Evolutionary conservation across 2,329 filamentous ascomycete genomes (phyloP).

Genomic region (Sporothrix inflata): DNA sequence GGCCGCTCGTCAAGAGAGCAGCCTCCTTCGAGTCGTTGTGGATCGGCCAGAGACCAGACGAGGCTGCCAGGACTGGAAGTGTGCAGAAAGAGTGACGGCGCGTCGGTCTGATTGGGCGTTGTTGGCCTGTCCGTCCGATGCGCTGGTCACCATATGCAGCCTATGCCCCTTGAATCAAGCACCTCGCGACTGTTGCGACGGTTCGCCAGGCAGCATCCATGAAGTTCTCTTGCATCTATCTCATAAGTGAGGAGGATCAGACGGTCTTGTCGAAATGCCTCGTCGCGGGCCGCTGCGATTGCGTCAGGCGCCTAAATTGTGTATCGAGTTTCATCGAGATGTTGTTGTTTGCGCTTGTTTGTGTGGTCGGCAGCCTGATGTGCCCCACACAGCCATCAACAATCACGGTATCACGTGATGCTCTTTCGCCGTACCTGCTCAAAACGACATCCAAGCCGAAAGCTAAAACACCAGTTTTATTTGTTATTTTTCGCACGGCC

Average conservation of each 20-base stretch:
- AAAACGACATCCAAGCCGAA: too few species aligned
- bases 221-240: background rate
- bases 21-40: background rate
- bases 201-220: background rate
- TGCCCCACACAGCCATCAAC: background rate
- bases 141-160: background rate
- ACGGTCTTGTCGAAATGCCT: background rate
- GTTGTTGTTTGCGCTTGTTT: background rate
- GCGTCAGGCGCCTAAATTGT: background rate
- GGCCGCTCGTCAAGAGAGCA: constrained; percentile 2
- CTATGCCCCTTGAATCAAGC: background rate
- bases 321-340: background rate
- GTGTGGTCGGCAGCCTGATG: background rate
- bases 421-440: too few species aligned
- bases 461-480: too few species aligned
- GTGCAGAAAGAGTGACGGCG: background rate
- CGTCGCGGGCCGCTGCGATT: background rate
- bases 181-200: background rate
- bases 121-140: background rate
- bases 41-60: background rate
- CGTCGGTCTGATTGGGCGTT: background rate
- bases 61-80: background rate
- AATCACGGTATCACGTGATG: background rate
- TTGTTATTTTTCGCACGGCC: too few species aligned
- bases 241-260: background rate